Base-by-base conservation (phyloP, 345 rosid species). In the Schrenkiella parvula region DNA sequence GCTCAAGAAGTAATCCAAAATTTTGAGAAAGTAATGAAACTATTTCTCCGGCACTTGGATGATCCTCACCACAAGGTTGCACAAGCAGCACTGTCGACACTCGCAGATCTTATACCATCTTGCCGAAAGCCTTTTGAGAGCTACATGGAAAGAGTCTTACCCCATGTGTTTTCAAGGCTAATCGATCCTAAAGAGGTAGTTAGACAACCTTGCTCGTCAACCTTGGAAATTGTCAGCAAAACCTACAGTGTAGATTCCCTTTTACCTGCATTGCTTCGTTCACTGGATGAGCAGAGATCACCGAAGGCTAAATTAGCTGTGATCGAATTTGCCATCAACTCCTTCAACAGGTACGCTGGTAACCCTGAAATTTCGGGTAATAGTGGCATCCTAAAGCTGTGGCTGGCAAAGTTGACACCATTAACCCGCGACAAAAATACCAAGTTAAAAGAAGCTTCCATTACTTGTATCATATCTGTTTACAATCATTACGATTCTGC, bases 61-160 rank as follows among this genome's bases (percentile, higher is more conserved):
- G 99, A 95, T 82, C 99, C 99, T 44, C 99, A 95, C 81, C 99
- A 91, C 84, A 95, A 95, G 81, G 99, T 91, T 58, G 99, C 99
- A 21, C 99, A 95, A 82, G 99, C 99, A 78, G 98, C 99, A 78
- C 86, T 95, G 53, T 88, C 98, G 32, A 86, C 98, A 21, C 96
- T 95, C 13, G 96, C 98, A 19, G 98, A 91, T 79, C 84, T 95
- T 68, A 88, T 95, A 76, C 93, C 98, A 46, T 74, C 96, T 65
- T 95, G 99, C 82, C 88, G 99, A 77, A 95, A 87, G 88, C 93
- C 97, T 13, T 95, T 95, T 75, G 99, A 95, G 82, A 87, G 96
- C 81, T 95, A 87, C 79, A 91, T 95, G 93, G 99, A 95, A 77
- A 85, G 99, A 80, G 89, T 95, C 50, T 82, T 91, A 59, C 97